Conservation (phyloP, 345 rosid genomes). For the Eucalyptus regnans region DNA sequence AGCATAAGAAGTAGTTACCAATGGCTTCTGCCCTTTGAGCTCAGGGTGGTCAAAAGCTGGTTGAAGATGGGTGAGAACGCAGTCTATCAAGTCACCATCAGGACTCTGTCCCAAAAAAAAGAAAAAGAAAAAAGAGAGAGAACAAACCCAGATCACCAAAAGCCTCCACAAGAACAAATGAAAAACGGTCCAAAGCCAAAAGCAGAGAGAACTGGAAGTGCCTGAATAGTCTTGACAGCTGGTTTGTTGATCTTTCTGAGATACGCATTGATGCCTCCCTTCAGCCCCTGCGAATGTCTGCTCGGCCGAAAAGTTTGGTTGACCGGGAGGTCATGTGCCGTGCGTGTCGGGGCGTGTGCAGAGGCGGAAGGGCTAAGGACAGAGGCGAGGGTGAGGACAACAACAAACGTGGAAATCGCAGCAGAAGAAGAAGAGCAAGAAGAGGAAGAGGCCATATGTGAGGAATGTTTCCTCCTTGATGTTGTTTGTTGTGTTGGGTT, state of each 20-base stretch:
- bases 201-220: background rate
- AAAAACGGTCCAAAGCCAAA: background rate
- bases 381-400: constrained; percentile 24
- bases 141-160: background rate
- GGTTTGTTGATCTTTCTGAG: constrained; percentile 81
- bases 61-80: constrained; percentile 78
- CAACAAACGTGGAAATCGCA: constrained; percentile 29
- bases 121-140: background rate
- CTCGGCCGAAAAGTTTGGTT: constrained; percentile 49
- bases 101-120: constrained; percentile 49
- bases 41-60: constrained; percentile 94
- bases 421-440: background rate
- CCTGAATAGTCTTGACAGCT: constrained; percentile 85
- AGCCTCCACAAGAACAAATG: background rate
- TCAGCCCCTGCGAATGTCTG: constrained; percentile 35
- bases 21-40: constrained; percentile 63
- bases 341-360: constrained; percentile 15
- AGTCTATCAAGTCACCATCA: constrained; percentile 92
- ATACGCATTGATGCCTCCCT: constrained; percentile 29
- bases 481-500: constrained; percentile 15
- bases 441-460: constrained; percentile 27
- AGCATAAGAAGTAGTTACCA: constrained; percentile 21
- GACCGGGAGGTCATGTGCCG: constrained; percentile 13
- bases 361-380: background rate
- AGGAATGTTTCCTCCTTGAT: constrained; percentile 21